These are phyloP conservation scores for Juglanconis juglandina DNA, from an alignment of 2,329 filamentous ascomycete species.

Conservation along the genomic window DNA sequence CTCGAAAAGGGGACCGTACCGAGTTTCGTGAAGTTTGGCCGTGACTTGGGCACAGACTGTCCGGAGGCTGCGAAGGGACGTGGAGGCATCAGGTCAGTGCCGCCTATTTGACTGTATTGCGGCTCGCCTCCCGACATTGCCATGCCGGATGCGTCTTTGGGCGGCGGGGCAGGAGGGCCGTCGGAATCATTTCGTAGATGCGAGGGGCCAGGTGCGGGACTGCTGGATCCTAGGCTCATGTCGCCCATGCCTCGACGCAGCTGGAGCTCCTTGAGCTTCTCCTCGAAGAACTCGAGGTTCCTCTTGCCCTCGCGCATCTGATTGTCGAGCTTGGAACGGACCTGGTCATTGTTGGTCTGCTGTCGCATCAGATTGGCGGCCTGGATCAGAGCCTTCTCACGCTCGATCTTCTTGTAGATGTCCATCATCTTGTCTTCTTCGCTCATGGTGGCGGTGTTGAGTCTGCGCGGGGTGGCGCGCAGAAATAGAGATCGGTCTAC, in stretches of 20 bases:
- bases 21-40: constrained; percentile 93
- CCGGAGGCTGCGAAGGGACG: constrained; percentile 73
- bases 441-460: constrained; percentile 50
- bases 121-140: constrained; percentile 17
- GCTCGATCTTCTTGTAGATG: constrained; percentile 95
- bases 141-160: constrained; percentile 58
- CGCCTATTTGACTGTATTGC: constrained; percentile 57
- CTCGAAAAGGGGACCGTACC: constrained; percentile 53
- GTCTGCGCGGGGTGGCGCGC: constrained; percentile 20
- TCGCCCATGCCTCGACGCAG: constrained; percentile 70
- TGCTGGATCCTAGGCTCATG: constrained; percentile 59
- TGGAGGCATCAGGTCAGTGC: constrained; percentile 73
- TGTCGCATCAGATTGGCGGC: constrained; percentile 93
- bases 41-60: constrained; percentile 67
- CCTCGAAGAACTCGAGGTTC: constrained; percentile 94
- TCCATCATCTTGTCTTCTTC: constrained; percentile 67
- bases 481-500: constrained; percentile 4
- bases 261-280: constrained; percentile 83
- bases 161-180: constrained; percentile 62
- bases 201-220: constrained; percentile 36
- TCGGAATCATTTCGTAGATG: constrained; percentile 42
- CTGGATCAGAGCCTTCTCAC: constrained; percentile 91
- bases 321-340: constrained; percentile 84
- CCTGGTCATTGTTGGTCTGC: constrained; percentile 89
- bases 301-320: constrained; percentile 91